Conservation (phyloP, 768 basidiomycete genomes). For the Candolleomyces aberdarensis region DNA sequence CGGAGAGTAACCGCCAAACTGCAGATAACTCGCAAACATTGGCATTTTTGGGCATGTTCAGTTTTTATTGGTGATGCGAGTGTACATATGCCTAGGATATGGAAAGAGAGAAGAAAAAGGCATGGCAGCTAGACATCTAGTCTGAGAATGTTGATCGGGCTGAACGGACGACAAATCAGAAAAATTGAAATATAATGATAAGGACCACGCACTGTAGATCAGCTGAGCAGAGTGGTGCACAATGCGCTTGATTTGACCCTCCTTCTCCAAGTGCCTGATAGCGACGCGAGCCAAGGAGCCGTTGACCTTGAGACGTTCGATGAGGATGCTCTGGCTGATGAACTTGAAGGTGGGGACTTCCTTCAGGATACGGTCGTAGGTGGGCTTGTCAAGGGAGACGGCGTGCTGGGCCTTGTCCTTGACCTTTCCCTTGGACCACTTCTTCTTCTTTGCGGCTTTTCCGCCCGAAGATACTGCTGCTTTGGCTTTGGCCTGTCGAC, state of each 20-base stretch:
- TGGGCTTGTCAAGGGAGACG: slow-evolving; percentile 90
- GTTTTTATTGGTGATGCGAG: slow-evolving; percentile 21
- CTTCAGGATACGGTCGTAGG: slow-evolving; percentile 93
- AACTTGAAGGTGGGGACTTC: slow-evolving; percentile 99
- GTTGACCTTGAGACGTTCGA: slow-evolving; percentile 97
- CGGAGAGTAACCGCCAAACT: too few relatives aligned
- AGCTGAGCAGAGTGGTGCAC: slow-evolving; percentile 94
- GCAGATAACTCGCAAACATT: too few relatives aligned
- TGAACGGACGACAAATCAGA: slow-evolving; percentile 16
- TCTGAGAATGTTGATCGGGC: slow-evolving; percentile 53
- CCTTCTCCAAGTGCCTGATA: slow-evolving; percentile 90
- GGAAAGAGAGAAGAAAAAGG: slow-evolving; percentile 18
- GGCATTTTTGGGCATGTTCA: slow-evolving; percentile 1
- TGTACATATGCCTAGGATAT: slow-evolving; percentile 35
- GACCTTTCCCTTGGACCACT: slow-evolving; percentile 99
- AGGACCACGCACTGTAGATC: slow-evolving; percentile 81
- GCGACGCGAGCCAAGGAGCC: slow-evolving; percentile 90
- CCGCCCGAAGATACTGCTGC: slow-evolving; percentile 64
- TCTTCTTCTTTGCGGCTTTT: slow-evolving; percentile 98
- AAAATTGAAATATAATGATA: not conserved
- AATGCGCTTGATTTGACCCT: slow-evolving; percentile 92
- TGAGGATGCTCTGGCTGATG: slow-evolving; percentile 97
- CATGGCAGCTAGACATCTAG: slow-evolving; percentile 25
- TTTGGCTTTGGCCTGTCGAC: slow-evolving; percentile 67
- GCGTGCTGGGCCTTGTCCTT: slow-evolving; percentile 99